These are phyloP conservation scores for Blastobotrys americana DNA, from an alignment of 805 yeast genomes.

Conservation along the genomic window DNA sequence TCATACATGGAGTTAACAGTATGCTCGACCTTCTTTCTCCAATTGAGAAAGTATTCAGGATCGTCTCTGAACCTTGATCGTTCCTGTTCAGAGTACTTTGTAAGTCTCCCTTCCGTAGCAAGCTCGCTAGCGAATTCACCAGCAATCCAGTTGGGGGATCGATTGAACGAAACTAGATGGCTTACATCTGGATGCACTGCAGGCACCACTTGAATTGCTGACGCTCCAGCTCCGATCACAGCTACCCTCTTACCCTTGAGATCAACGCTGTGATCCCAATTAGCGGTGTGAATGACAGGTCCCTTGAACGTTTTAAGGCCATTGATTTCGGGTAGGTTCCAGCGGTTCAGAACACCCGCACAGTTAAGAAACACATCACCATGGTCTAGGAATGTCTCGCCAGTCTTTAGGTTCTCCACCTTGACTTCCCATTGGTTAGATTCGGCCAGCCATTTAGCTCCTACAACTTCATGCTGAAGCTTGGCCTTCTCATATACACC, in stretches of 20 bases:
- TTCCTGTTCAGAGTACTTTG: slow-evolving; percentile 1
- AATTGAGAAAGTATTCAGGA: slow-evolving; percentile 5
- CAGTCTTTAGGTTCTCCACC: slow-evolving; percentile 10
- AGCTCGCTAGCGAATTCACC: slow-evolving; percentile 3
- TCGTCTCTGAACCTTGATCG: slow-evolving; percentile 8
- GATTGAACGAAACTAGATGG: slow-evolving; percentile 7
- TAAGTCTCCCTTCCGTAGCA: slow-evolving; percentile 2
- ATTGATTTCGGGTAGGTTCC: slow-evolving; percentile 8
- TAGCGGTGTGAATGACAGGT: slow-evolving; percentile 12
- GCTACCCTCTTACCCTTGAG: slow-evolving; percentile 12
- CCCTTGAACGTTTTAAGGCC: slow-evolving; percentile 10
- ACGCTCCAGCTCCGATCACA: slow-evolving; percentile 11
- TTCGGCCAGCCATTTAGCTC: slow-evolving; percentile 18
- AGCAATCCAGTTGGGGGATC: slow-evolving; percentile 11
- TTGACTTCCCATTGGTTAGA: slow-evolving; percentile 9
- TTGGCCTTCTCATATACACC: slow-evolving; percentile 18
- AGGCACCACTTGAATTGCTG: slow-evolving; percentile 11
- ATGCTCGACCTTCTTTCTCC: slow-evolving; percentile 7
- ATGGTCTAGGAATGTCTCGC: slow-evolving; percentile 14
- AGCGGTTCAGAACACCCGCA: slow-evolving; percentile 9
- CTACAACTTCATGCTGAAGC: slow-evolving; percentile 15
- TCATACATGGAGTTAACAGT: slow-evolving; percentile 4
- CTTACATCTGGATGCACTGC: slow-evolving; percentile 8
- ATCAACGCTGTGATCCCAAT: slow-evolving; percentile 12
- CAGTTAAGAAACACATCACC: slow-evolving; percentile 11